phyloP scores from a whole-genome alignment of 441 rosid species.

The Manihot esculenta region DNA sequence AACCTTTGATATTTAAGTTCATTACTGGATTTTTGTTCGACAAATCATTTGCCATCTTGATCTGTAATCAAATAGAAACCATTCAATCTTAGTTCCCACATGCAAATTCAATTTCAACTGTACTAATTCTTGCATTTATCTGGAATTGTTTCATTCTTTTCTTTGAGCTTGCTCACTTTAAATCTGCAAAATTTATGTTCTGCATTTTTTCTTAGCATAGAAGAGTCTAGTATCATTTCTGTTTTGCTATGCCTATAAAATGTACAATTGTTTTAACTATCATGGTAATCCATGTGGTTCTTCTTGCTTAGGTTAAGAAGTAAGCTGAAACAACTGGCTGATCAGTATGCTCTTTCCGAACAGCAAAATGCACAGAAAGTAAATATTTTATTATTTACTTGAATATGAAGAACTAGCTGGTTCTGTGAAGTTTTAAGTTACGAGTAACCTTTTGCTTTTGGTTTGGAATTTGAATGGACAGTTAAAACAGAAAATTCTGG shows the following conservation, averaged over 20 bases:
- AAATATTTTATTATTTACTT: conserved; percentile 8
- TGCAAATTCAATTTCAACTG: background rate
- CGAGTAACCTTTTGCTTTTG: conserved; percentile 14
- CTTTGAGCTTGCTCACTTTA: background rate
- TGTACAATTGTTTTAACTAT: background rate
- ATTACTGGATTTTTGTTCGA: background rate
- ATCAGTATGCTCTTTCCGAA: conserved; percentile 79
- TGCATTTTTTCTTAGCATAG: background rate
- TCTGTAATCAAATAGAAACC: background rate
- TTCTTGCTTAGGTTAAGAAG: conserved; percentile 63
- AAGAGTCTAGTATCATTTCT: background rate
- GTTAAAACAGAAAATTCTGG: conserved; percentile 82
- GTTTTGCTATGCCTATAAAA: background rate
- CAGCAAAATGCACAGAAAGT: conserved; percentile 81
- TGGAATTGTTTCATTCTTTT: background rate
- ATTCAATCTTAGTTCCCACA: background rate
- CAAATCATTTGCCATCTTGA: background rate
- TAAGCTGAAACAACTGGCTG: conserved; percentile 82
- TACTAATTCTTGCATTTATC: conserved; percentile 1
- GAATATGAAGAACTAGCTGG: background rate
- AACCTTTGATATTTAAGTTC: background rate
- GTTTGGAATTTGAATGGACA: conserved; percentile 37
- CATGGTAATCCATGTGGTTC: conserved; percentile 12
- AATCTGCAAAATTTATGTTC: background rate
- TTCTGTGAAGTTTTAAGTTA: background rate